These are phyloP conservation scores for Xylaria sp. DNA, from an alignment of 2,329 filamentous ascomycete species.

Conservation along the genomic window DNA sequence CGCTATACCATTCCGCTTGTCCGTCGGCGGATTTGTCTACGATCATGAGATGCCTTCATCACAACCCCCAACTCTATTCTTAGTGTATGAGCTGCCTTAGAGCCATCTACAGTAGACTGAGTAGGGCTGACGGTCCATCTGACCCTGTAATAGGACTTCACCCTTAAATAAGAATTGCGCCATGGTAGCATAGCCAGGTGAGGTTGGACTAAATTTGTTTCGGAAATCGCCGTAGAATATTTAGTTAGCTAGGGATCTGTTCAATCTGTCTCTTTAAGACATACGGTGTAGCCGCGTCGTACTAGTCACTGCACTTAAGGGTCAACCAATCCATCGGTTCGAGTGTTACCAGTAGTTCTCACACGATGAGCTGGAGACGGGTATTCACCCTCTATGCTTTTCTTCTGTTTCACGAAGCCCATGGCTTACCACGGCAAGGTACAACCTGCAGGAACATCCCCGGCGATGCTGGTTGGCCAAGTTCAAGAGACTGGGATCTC, in stretches of 20 bases:
- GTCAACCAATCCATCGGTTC: neutral
- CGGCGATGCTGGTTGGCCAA: slow-evolving; percentile 23
- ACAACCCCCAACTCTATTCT: neutral
- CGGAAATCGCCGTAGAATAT: neutral
- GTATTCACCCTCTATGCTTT: neutral
- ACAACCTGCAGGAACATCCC: slow-evolving; percentile 15
- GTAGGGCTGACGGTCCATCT: neutral
- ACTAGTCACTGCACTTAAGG: neutral
- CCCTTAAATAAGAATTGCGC: neutral
- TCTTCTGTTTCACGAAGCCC: neutral
- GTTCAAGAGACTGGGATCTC: neutral
- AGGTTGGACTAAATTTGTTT: neutral
- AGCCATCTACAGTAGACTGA: neutral
- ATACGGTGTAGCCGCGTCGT: neutral
- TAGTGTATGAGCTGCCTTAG: neutral
- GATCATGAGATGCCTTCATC: neutral
- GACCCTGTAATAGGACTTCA: slow-evolving; percentile 5
- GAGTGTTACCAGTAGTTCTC: neutral
- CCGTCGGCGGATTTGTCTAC: neutral
- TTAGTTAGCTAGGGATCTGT: slow-evolving; percentile 3
- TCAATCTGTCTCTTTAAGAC: neutral
- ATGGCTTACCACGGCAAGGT: neutral
- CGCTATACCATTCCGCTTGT: neutral
- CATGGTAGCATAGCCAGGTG: neutral
- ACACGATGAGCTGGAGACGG: slow-evolving; percentile 1